Percentiles rank a stretch among this genome's conserved stretches.
Evolutionary conservation across 768 basidiomycete species (phyloP).

Genomic region (Candolleomyces efflorescens): DNA sequence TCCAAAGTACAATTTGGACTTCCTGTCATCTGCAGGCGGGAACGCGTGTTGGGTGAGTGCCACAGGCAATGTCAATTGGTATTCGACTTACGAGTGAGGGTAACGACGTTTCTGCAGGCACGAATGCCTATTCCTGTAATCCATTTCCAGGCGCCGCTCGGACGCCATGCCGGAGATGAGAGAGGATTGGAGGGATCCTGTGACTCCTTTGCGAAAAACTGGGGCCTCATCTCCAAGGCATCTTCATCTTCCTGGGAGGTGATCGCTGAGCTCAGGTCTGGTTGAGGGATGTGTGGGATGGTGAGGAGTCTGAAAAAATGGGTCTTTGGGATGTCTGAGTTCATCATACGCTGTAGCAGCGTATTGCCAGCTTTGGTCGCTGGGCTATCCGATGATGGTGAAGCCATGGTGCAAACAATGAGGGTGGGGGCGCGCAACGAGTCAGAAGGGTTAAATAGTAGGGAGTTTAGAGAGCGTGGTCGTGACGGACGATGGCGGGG

Average conservation of each 20-base stretch:
- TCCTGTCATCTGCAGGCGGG: neutral
- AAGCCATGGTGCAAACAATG: neutral
- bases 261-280: neutral
- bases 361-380: neutral
- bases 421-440: neutral
- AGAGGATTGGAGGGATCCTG: neutral
- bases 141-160: neutral
- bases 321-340: neutral
- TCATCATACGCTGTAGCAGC: neutral
- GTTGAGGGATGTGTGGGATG: neutral
- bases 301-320: neutral
- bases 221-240: neutral
- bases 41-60: neutral
- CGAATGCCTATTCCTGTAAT: neutral
- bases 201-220: neutral
- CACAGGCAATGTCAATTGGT: neutral
- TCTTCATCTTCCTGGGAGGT: neutral
- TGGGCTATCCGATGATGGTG: neutral
- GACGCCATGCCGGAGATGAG: neutral
- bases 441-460: neutral
- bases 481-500: neutral
- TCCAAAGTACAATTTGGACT: slow-evolving; percentile 3
- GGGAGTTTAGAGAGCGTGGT: neutral
- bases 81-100: neutral
- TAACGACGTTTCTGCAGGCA: neutral